Evolutionary conservation across 305 asterid species (phyloP), one percentile per base, ranked within the genome.

Genomic region (Fraxinus greggii): DNA sequence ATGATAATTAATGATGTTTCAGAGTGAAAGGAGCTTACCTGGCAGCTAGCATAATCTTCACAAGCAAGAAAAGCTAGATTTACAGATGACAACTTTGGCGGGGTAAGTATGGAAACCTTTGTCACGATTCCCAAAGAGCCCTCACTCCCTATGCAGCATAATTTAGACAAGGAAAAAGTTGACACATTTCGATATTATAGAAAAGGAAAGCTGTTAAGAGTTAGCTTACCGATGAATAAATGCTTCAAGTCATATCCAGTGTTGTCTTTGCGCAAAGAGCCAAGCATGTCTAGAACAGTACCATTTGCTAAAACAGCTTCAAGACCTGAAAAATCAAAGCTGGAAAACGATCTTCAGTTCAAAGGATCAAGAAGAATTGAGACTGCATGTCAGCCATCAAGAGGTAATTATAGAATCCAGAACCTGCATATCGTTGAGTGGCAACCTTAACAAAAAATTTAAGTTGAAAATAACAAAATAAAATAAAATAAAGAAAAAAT

Each of bases 211-310:
- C 10, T 51, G 86, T 77, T 15, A 69, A 84, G 65, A 80, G 33
- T 78, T 81, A 79, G 36, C 81, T 89, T 85, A 93, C 99, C 99
- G 77, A 96, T 94, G 86, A 96, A 96, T 90, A 96, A 90, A 90
- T 96, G 99, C 90, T 96, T 96, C 88, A 96, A 88, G 91, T 96
- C 99, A 79, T 96, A 96, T 84, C 99, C 99, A 23, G 99, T 96
- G 86, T 94, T 96, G 89, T 96, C 99, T 87, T 96, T 96, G 81
- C 99, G 92, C 83, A 96, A 86, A 76, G 97, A 93, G 76, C 98
- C 95, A 79, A 96, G 98, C 97, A 96, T 92, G 85, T 96, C 98
- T 84, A 96, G 93, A 86, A 96, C 97, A 67, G 95, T 92, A 79
- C 99, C 99, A 90, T 92, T 90, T 80, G 99, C 95, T 86, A 93